Conservation (phyloP, 106 monocot species). For the Hemerocallis citrina region DNA sequence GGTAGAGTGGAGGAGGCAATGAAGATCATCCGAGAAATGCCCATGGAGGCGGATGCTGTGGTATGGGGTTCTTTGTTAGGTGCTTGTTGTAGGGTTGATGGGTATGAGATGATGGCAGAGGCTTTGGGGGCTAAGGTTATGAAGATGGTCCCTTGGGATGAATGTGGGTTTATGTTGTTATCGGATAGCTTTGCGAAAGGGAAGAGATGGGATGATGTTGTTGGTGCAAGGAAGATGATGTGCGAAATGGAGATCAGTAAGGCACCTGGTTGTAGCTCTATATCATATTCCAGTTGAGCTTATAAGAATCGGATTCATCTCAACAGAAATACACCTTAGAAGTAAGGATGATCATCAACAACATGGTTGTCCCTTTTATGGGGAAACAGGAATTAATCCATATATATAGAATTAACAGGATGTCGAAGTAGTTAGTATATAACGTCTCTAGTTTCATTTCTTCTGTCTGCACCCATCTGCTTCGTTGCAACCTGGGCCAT, state of each 20-base stretch:
- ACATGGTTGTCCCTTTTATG: too few species aligned
- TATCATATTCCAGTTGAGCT: too few species aligned
- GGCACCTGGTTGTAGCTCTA: constrained; percentile 18
- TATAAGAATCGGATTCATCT: too few species aligned
- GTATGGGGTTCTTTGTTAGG: constrained; percentile 30
- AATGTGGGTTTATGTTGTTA: constrained; percentile 16
- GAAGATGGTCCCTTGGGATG: constrained; percentile 8
- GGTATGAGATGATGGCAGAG: constrained; percentile 4
- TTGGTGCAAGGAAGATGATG: constrained; percentile 19
- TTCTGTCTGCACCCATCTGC: too few species aligned
- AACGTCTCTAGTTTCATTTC: too few species aligned
- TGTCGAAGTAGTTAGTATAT: too few species aligned
- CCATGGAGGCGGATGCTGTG: constrained; percentile 21
- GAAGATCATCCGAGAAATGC: constrained; percentile 18
- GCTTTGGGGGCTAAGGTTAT: constrained; percentile 8
- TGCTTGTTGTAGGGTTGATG: constrained; percentile 15
- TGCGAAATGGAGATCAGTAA: constrained; percentile 26
- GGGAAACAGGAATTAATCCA: too few species aligned
- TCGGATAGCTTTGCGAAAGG: constrained; percentile 12
- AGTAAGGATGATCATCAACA: too few species aligned
- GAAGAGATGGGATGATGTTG: constrained; percentile 21
- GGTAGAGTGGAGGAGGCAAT: constrained; percentile 23
- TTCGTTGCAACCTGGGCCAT: too few species aligned
- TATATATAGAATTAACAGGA: too few species aligned
- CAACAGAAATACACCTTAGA: too few species aligned